These are phyloP conservation scores for Rhizopogon rudus DNA, from an alignment of 768 basidiomycete species.

Conservation along the genomic window DNA sequence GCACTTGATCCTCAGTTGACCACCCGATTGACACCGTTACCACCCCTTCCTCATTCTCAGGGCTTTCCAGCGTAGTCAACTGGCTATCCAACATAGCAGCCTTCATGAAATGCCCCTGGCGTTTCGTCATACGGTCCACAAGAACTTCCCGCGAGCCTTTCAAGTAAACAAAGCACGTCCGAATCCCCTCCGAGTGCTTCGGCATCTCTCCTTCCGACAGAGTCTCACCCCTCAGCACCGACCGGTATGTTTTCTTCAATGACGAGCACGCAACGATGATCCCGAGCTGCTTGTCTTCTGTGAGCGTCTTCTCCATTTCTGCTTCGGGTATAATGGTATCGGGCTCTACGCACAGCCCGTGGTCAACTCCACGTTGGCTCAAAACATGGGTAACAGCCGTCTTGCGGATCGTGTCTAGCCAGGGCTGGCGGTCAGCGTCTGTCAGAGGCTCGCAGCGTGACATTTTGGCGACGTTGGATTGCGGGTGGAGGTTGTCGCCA, in stretches of 20 bases:
- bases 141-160: conserved; percentile 54
- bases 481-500: conserved; percentile 84
- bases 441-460: conserved; percentile 64
- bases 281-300: conserved; percentile 29
- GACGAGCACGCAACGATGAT: conserved; percentile 88
- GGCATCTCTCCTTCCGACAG: conserved; percentile 12
- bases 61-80: conserved; percentile 63
- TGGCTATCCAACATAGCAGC: conserved; percentile 78
- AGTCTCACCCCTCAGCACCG: conserved; percentile 57
- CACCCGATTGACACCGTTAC: conserved; percentile 52
- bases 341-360: conserved; percentile 23
- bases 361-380: conserved; percentile 1
- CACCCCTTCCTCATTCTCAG: conserved; percentile 61
- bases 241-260: conserved; percentile 76
- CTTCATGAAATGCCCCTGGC: conserved; percentile 83
- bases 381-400: conserved; percentile 39
- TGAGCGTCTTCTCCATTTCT: conserved; percentile 2
- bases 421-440: conserved; percentile 81
- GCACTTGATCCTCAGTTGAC: conserved; percentile 53
- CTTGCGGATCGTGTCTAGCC: conserved; percentile 70
- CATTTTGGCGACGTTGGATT: conserved; percentile 87
- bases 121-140: conserved; percentile 54
- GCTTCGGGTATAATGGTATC: conserved; percentile 5
- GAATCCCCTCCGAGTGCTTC: conserved; percentile 27
- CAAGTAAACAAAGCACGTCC: conserved; percentile 81